Base-by-base conservation (phyloP, 73 alveolate species). In the Paramecium pentaurelia region DNA sequence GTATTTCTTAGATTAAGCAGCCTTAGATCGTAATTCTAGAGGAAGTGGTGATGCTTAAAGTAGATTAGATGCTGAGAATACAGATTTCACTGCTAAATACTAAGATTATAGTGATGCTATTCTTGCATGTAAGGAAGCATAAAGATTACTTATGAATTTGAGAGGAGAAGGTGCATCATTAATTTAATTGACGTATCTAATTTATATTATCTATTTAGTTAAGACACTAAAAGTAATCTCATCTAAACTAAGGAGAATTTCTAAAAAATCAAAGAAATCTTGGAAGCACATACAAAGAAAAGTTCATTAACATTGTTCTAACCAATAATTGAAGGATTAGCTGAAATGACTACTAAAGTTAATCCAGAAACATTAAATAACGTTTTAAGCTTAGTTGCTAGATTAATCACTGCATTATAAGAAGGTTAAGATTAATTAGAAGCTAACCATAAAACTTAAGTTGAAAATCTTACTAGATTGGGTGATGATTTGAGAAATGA, bases 261-360 rank as follows among this genome's bases (percentile, higher is more conserved):
- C 91, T 27, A 80, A 80, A 80, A 80, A 32, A 80, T 80, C 38
- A 80, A 80, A 36, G 91, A 80, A 36, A 80, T 80, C 30, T 42
- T 80, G 9, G 91, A 80, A 80, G 71, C 71, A 10, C 91, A 80
- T 12, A 45, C 91, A 0, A 80, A 80, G 91, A 80, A 80, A 36
- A 45, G 77, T 27, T 42, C 77, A 6, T 47, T 80, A 16, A 80
- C 91, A 8, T 36, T 80, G 36, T 80, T 80, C 75, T 14, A 80
- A 80, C 91, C 91, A 25, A 80, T 80, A 38, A 80, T 80, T 47
- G 91, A 80, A 36, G 91, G 91, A 44, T 49, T 80, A 12, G 91
- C 91, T 80, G 91, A 80, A 80, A 80, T 80, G 91, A 80, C 91
- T 6, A 80, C 77, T 2, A 80, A 80, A 80, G 91, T 80, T 18